Base-by-base conservation (phyloP, 2,329 filamentous ascomycete species). In the Colletotrichum truncatum region DNA sequence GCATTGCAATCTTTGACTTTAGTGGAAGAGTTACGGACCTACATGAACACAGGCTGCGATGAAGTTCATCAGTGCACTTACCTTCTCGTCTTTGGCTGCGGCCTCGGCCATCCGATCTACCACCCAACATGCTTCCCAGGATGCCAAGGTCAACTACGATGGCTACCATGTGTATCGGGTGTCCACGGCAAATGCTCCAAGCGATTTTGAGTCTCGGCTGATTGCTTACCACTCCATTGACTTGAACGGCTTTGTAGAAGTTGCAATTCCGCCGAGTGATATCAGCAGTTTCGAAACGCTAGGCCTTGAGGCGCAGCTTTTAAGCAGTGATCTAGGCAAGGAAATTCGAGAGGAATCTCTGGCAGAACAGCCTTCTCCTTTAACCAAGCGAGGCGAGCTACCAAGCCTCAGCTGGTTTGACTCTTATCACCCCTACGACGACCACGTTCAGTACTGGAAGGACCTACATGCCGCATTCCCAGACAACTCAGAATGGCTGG, bases 341-440 rank as follows among this genome's bases (percentile, higher is more conserved):
- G 71, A 74, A 10, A 71, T 77, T 36, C 67, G 69, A 4, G 67
- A 68, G 3, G 77, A 78, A 64, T 23, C 67, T 6, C 70, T 72
- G 7, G 65, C 59, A 4, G 68, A 76, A 10, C 70, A 67, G 7
- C 34, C 54, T 16, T 11, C 67, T 32, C 7, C 61, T 54, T 25
- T 69, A 16, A 45, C 65, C 26, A 67, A 68, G 52, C 67, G 69
- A 9, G 71, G 71, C 57, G 76, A 74, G 54, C 70, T 79, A 12
- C 76, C 79, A 6, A 74, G 72, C 48, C 52, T 77, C 18, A 77
- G 80, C 4, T 88, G 84, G 83, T 88, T 86, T 73, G 77, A 83
- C 56, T 75, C 77, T 14, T 88, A 87, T 67, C 85, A 88, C 64
- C 56, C 79, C 1, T 87, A 85, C 67, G 77, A 76, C 1, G 84